A percentile compares a stretch with the other conserved stretches of the same genome.
These are phyloP conservation scores for Diutina catenulata DNA, from an alignment of 1,139 yeast genomes.

Conservation along the genomic window DNA sequence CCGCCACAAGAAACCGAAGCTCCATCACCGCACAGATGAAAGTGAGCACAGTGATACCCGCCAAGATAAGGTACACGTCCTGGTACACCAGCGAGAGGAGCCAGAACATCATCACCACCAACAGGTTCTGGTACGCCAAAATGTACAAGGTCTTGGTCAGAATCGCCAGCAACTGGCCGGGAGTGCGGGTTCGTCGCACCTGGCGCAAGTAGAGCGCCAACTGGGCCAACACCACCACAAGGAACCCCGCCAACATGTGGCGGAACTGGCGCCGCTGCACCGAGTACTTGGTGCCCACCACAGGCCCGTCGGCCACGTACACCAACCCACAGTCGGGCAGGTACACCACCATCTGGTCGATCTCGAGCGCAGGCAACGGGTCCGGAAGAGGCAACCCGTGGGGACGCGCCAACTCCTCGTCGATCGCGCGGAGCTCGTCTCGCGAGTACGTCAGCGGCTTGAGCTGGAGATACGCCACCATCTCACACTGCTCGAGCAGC, in stretches of 20 bases:
- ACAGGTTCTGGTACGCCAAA: constrained; percentile 59
- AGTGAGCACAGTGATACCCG: constrained; percentile 59
- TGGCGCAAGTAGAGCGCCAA: constrained; percentile 36
- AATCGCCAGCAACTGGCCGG: constrained; percentile 49
- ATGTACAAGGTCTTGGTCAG: constrained; percentile 13
- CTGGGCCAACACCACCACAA: constrained; percentile 27
- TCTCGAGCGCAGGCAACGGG: constrained; percentile 40
- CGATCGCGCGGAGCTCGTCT: constrained; percentile 48
- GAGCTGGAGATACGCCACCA: constrained; percentile 54
- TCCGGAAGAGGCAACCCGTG: constrained; percentile 59
- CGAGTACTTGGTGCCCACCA: constrained; percentile 51
- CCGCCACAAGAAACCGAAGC: constrained; percentile 59
- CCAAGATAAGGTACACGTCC: constrained; percentile 51
- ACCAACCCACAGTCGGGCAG: constrained; percentile 84
- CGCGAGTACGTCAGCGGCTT: constrained; percentile 43
- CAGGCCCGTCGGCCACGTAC: constrained; percentile 22
- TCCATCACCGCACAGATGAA: constrained; percentile 71
- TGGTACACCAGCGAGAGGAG: constrained; percentile 45
- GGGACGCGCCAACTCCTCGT: constrained; percentile 60
- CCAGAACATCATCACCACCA: constrained; percentile 50
- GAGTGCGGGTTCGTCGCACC: constrained; percentile 62
- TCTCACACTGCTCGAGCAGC: constrained; percentile 58
- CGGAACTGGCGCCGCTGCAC: constrained; percentile 32
- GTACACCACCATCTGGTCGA: constrained; percentile 49
- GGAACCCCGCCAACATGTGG: constrained; percentile 34